These are phyloP conservation scores for Drechmeria coniospora DNA, from an alignment of 2,329 filamentous ascomycete genomes.

Conservation along the genomic window DNA sequence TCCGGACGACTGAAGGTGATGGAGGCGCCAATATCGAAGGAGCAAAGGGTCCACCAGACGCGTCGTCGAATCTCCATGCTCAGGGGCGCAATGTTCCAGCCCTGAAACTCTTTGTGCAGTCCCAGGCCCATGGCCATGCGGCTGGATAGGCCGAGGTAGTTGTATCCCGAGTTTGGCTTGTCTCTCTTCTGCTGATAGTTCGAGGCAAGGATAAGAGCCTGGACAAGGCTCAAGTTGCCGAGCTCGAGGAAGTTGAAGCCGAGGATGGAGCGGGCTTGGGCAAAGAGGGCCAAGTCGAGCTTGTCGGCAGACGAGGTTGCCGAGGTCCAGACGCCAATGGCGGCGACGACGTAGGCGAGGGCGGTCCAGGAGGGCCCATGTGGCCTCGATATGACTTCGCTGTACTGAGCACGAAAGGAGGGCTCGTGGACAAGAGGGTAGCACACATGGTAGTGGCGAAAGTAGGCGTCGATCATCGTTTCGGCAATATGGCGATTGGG, in stretches of 20 bases:
- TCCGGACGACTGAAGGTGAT: slow-evolving; percentile 30
- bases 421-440: slow-evolving; percentile 32
- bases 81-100: slow-evolving; percentile 15
- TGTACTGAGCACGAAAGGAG: slow-evolving; percentile 23
- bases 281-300: slow-evolving; percentile 13
- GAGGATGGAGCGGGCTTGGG: slow-evolving; percentile 17
- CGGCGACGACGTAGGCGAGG: slow-evolving; percentile 18
- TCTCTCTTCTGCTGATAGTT: slow-evolving; percentile 37
- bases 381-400: slow-evolving; percentile 17
- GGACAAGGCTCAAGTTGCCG: slow-evolving; percentile 28
- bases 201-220: slow-evolving; percentile 25
- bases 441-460: slow-evolving; percentile 25
- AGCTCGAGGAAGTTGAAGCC: slow-evolving; percentile 27
- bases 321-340: slow-evolving; percentile 20
- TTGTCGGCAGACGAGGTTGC: slow-evolving; percentile 7
- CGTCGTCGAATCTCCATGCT: slow-evolving; percentile 20
- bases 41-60: slow-evolving; percentile 23
- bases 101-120: slow-evolving; percentile 28
- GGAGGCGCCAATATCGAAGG: slow-evolving; percentile 31
- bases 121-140: slow-evolving; percentile 34
- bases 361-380: slow-evolving; percentile 15
- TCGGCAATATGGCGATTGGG: slow-evolving; percentile 17
- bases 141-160: slow-evolving; percentile 33
- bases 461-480: slow-evolving; percentile 25
- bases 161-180: slow-evolving; percentile 35